phyloP scores from a whole-genome alignment of 192 early-diverging fungal species.

The Nowakowskiella sp. region DNA sequence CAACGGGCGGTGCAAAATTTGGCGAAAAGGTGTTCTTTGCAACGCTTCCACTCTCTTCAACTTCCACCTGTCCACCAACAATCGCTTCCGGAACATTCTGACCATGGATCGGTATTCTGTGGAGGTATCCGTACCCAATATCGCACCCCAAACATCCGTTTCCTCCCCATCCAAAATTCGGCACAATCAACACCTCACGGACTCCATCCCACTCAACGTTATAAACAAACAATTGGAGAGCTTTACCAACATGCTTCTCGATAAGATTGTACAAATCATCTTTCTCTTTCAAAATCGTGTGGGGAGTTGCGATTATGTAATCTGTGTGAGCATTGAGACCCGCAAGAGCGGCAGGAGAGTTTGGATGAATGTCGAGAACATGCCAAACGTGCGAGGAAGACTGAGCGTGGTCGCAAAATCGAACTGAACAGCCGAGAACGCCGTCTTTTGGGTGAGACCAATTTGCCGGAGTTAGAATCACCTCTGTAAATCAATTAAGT shows the following conservation, averaged over 20 bases:
- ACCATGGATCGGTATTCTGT: slow-evolving; percentile 39
- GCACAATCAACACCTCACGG: slow-evolving; percentile 60
- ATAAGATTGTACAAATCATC: slow-evolving; percentile 61
- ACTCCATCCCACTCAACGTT: slow-evolving; percentile 55
- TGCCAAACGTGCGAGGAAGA: slow-evolving; percentile 58
- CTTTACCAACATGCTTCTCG: slow-evolving; percentile 46
- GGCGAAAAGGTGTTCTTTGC: not conserved
- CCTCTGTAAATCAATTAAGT: slow-evolving; percentile 17
- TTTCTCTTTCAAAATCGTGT: slow-evolving; percentile 47
- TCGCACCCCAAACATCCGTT: slow-evolving; percentile 61
- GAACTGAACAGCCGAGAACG: slow-evolving; percentile 49
- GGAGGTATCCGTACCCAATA: slow-evolving; percentile 56
- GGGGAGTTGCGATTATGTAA: slow-evolving; percentile 67
- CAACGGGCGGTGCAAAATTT: not conserved
- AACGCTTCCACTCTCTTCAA: not conserved
- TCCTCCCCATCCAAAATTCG: slow-evolving; percentile 62
- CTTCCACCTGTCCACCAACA: not conserved
- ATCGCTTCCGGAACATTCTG: slow-evolving; percentile 14
- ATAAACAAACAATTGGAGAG: slow-evolving; percentile 60
- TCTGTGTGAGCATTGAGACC: slow-evolving; percentile 58
- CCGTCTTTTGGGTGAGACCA: slow-evolving; percentile 37
- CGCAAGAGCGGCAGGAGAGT: slow-evolving; percentile 64
- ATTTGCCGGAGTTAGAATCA: slow-evolving; percentile 26
- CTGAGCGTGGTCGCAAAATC: slow-evolving; percentile 59
- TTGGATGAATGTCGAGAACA: slow-evolving; percentile 50